Evolutionary conservation across 2,329 filamentous ascomycete genomes (phyloP).

Genomic region (Calonectria ilicicola): DNA sequence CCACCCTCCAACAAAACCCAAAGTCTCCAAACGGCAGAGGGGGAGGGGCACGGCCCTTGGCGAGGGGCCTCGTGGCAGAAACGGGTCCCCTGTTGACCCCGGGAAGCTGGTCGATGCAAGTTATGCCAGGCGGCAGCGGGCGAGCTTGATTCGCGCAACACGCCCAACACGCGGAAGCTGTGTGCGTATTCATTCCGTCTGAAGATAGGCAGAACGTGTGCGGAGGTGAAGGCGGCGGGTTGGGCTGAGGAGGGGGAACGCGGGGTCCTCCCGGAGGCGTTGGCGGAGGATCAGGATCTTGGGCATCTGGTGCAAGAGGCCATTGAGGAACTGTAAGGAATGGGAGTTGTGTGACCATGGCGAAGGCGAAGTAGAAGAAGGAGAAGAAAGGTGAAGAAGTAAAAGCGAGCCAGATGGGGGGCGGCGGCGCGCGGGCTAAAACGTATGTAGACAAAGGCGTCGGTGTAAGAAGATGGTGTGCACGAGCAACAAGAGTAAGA

Average conservation of each 20-base stretch:
- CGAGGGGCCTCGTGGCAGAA: conserved; percentile 13
- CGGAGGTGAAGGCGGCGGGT: conserved; percentile 44
- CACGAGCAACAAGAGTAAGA: conserved; percentile 3
- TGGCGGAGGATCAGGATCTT: conserved; percentile 42
- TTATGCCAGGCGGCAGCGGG: conserved; percentile 4
- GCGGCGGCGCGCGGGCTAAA: background rate
- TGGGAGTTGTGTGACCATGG: conserved; percentile 21
- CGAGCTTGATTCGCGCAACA: background rate
- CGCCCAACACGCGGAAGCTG: background rate
- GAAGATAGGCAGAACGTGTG: conserved; percentile 25
- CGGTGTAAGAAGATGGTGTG: conserved; percentile 10
- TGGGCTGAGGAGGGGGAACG: conserved; percentile 43
- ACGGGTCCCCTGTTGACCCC: conserved; percentile 18
- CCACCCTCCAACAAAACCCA: conserved; percentile 7
- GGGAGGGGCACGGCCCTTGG: conserved; percentile 18
- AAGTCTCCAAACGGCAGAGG: conserved; percentile 14
- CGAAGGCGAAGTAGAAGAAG: background rate
- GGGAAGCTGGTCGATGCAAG: conserved; percentile 22
- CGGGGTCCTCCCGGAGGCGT: conserved; percentile 45
- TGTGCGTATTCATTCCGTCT: background rate
- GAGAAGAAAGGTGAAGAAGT: background rate
- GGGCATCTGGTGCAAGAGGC: conserved; percentile 15
- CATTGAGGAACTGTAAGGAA: conserved; percentile 9
- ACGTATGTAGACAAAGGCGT: background rate
- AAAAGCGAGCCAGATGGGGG: background rate